phyloP scores from a whole-genome alignment of 1,284 basidiomycete genomes.

The Phylloporus gajari region DNA sequence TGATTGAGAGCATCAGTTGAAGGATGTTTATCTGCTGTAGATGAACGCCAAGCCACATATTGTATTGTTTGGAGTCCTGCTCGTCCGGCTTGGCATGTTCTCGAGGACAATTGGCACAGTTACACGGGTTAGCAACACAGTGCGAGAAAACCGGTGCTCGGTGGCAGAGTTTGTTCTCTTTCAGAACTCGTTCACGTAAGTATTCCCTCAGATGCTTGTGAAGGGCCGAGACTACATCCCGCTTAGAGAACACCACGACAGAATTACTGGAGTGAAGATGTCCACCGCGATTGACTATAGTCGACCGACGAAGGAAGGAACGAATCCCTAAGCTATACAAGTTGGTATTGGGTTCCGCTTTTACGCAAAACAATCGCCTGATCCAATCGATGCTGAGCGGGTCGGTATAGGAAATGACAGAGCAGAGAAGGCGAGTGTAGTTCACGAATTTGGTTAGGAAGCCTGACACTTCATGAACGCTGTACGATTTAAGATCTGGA shows the following conservation, averaged over 20 bases:
- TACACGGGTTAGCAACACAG: constrained; percentile 53
- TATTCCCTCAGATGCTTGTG: constrained; percentile 37
- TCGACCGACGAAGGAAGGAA: constrained; percentile 39
- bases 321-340: constrained; percentile 37
- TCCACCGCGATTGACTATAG: constrained; percentile 10
- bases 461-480: constrained; percentile 39
- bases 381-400: constrained; percentile 38
- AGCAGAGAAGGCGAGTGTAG: constrained; percentile 50
- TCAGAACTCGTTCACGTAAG: constrained; percentile 44
- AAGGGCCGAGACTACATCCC: constrained; percentile 23
- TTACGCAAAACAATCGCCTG: constrained; percentile 54
- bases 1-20: constrained; percentile 40
- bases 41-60: constrained; percentile 53
- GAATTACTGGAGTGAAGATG: constrained; percentile 6
- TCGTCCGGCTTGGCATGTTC: constrained; percentile 47
- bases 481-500: constrained; percentile 22
- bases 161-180: constrained; percentile 50
- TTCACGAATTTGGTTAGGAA: constrained; percentile 48
- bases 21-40: constrained; percentile 61
- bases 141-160: constrained; percentile 48
- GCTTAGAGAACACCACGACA: constrained; percentile 13
- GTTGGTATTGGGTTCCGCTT: constrained; percentile 36
- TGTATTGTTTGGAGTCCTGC: constrained; percentile 48
- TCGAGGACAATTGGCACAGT: constrained; percentile 48
- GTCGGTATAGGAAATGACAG: constrained; percentile 39